Percentiles rank a stretch among this genome's conserved stretches.
phyloP scores from a whole-genome alignment of 495 filamentous ascomycete species.

The Immersiella caudata region DNA sequence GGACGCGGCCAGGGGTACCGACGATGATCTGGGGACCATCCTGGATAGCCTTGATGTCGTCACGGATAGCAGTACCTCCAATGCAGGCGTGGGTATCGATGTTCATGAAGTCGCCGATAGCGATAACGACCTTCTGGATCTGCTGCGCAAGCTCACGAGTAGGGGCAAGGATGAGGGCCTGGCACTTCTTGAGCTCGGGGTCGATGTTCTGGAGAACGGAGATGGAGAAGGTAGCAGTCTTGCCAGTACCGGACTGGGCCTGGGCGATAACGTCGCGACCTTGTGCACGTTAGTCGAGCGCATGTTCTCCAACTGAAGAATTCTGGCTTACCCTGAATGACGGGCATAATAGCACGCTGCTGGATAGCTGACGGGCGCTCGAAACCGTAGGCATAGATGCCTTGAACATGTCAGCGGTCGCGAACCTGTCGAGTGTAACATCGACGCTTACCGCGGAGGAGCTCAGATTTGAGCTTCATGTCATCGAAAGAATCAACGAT shows the following conservation, averaged over 20 bases:
- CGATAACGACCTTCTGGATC: conserved; percentile 97
- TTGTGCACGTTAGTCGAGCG: conserved; percentile 45
- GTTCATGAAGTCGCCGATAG: conserved; percentile 99
- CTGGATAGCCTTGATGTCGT: conserved; percentile 95
- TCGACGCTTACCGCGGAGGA: conserved; percentile 81
- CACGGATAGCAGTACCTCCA: conserved; percentile 94
- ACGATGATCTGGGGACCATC: conserved; percentile 97
- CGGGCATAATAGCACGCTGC: conserved; percentile 98
- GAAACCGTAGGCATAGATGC: conserved; percentile 99
- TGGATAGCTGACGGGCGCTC: conserved; percentile 99
- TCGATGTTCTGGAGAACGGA: conserved; percentile 95
- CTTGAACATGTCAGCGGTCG: conserved; percentile 48
- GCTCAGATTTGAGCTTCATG: conserved; percentile 94
- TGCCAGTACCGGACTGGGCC: conserved; percentile 98
- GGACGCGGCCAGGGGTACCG: conserved; percentile 92
- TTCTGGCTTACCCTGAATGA: conserved; percentile 98
- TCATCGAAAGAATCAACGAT: conserved; percentile 98
- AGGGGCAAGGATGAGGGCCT: conserved; percentile 95
- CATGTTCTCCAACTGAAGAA: conserved; percentile 8
- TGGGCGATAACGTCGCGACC: conserved; percentile 98
- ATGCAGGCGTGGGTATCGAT: conserved; percentile 99
- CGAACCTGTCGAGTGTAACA: conserved; percentile 8
- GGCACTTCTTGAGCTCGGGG: conserved; percentile 79
- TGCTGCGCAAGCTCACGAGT: conserved; percentile 97
- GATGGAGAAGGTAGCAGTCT: conserved; percentile 98